Base-by-base conservation (phyloP, 2,329 filamentous ascomycete genomes). In the Ascochyta pisi region DNA sequence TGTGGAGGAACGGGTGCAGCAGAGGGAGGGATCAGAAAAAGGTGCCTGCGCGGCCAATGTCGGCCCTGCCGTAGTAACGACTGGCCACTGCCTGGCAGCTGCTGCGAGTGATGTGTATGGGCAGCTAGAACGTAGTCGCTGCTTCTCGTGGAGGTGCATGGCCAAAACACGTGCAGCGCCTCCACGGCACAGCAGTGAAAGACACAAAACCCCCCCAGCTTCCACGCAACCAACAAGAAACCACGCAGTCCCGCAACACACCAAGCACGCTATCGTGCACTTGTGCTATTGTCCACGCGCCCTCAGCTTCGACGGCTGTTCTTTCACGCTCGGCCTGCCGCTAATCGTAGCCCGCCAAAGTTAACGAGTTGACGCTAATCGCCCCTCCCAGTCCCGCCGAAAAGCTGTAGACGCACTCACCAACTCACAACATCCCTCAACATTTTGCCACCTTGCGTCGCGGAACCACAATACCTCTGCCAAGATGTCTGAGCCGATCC, bases 401-500 rank as follows among this genome's bases (percentile, higher is more conserved):
- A 72, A 64, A 74, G 62, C 69, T 73, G 68, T 68, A 69, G 58
- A 46, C 57, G 41, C 61, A 58, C 61, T 70, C 66, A 71, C 70
- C 66, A 69, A 66, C 62, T 57, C 65, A 61, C 61, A 63, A 57
- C 61, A 61, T 50, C 58, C 50, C 66, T 69, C 71, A 68, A 69
- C 70, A 69, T 67, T 67, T 62, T 60, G 66, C 66, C 62, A 65
- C 68, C 53, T 60, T 53, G 57, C 58, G 55, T 54, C 63, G 55
- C 66, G 59, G 64, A 63, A 62, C 59, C 66, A 62, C 57, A 58
- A 57, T 62, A 40, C 57, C 63, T 54, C 55, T 65, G 65, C 63
- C 68, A 78, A 62, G 64, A 89, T 89, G 86, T 87, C 86, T 75
- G 86, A 88, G 74, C 86, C 86, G 67, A 88, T 87, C 76, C 84